Evolutionary conservation across 2,329 filamentous ascomycete genomes (phyloP).

Genomic region (Curvularia verruculosa): DNA sequence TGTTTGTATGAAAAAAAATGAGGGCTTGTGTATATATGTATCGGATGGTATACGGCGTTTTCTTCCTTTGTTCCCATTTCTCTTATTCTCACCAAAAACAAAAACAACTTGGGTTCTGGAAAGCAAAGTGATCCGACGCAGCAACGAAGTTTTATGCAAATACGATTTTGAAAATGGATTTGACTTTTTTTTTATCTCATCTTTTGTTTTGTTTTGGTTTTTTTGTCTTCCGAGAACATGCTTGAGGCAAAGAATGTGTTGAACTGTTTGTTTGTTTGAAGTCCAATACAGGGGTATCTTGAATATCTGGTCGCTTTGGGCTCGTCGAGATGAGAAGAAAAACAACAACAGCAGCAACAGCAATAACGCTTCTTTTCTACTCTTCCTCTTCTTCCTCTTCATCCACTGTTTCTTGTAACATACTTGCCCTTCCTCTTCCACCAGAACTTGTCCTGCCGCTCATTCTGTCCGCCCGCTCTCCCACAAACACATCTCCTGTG

Average conservation of each 20-base stretch:
- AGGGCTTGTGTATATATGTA: background rate
- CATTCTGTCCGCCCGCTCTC: slow-evolving; percentile 37
- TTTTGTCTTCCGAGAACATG: background rate
- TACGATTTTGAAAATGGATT: background rate
- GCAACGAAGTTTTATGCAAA: background rate
- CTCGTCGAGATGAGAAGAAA: background rate
- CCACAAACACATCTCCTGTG: slow-evolving; percentile 59
- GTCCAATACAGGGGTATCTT: slow-evolving; percentile 10
- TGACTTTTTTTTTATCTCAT: background rate
- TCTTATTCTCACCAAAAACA: background rate
- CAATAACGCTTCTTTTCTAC: background rate
- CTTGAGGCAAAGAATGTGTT: background rate
- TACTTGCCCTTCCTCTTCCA: slow-evolving; percentile 13
- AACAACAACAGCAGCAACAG: too few species aligned
- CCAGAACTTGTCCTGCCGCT: slow-evolving; percentile 4
- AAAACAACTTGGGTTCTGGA: background rate
- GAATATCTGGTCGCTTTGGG: background rate
- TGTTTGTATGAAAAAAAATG: background rate
- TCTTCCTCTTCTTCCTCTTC: slow-evolving; percentile 11
- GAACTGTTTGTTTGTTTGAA: background rate
- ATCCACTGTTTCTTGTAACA: slow-evolving; percentile 1
- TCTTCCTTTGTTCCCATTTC: background rate
- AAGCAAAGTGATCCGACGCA: background rate
- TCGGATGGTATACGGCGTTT: background rate
- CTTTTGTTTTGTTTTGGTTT: too few species aligned